phyloP scores from a whole-genome alignment of 345 rosid genomes.

The Melastoma malabathricum region DNA sequence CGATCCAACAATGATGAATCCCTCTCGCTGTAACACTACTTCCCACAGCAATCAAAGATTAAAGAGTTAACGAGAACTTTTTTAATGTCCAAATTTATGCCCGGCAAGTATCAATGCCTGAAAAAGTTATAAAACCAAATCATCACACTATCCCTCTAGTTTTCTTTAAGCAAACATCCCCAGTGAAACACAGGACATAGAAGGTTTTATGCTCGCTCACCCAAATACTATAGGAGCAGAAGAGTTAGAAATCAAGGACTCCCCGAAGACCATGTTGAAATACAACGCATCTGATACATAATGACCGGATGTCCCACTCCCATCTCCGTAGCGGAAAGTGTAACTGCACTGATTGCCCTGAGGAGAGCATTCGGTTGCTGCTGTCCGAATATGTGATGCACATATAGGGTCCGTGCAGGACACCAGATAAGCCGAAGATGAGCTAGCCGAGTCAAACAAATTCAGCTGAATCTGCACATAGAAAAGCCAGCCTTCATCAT shows the following conservation, averaged over 20 bases:
- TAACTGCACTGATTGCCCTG: conserved; percentile 67
- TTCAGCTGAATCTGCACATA: conserved; percentile 59
- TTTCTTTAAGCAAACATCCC: too few species aligned
- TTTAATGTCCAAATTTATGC: neutral
- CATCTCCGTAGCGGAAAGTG: conserved; percentile 83
- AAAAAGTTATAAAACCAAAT: too few species aligned
- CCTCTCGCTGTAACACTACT: neutral
- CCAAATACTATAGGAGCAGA: conserved; percentile 75
- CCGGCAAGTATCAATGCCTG: too few species aligned
- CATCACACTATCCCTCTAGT: too few species aligned
- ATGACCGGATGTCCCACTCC: conserved; percentile 89
- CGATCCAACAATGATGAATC: neutral
- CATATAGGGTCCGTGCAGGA: conserved; percentile 35
- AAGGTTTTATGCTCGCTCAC: conserved; percentile 26
- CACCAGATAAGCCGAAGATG: conserved; percentile 51
- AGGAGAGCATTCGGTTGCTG: conserved; percentile 50
- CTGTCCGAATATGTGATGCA: conserved; percentile 28
- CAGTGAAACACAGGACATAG: neutral
- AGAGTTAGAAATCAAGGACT: conserved; percentile 56
- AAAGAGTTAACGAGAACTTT: too few species aligned
- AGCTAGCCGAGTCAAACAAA: conserved; percentile 55
- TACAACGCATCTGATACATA: conserved; percentile 56
- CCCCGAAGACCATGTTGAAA: conserved; percentile 62
- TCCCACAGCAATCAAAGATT: neutral
- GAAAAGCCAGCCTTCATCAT: conserved; percentile 5